Evolutionary conservation across 2,329 filamentous ascomycete genomes (phyloP).

Genomic region (Capronia coronata): DNA sequence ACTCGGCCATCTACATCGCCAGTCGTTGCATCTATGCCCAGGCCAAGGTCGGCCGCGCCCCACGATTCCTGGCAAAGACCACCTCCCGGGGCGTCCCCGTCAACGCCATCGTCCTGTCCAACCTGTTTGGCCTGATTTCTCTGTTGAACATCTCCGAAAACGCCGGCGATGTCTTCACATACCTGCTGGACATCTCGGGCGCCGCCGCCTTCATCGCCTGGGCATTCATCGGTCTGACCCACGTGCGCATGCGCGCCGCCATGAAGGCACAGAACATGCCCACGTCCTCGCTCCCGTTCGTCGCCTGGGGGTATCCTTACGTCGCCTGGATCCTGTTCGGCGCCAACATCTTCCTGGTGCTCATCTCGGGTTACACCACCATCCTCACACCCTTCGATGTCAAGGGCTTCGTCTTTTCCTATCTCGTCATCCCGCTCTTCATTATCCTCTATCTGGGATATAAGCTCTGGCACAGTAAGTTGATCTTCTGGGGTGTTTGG

Average conservation of each 20-base stretch:
- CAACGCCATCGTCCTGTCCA: conserved; percentile 51
- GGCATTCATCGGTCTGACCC: conserved; percentile 39
- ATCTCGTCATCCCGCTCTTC: conserved; percentile 11
- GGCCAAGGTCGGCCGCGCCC: conserved; percentile 47
- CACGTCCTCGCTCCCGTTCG: conserved; percentile 72
- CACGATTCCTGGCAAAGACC: conserved; percentile 46
- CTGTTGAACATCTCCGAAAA: conserved; percentile 31
- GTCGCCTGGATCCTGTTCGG: conserved; percentile 74
- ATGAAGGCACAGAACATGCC: conserved; percentile 63
- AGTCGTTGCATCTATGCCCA: conserved; percentile 48
- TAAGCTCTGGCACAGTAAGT: conserved; percentile 32
- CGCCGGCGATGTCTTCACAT: conserved; percentile 39
- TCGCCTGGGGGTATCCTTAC: conserved; percentile 66
- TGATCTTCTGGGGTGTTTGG: conserved; percentile 17
- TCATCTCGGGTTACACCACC: conserved; percentile 82
- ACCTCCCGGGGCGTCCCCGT: conserved; percentile 53
- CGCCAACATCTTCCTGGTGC: conserved; percentile 68
- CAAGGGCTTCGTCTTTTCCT: conserved; percentile 10
- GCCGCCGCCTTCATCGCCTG: conserved; percentile 47
- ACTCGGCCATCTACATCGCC: conserved; percentile 56
- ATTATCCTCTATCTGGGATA: conserved; percentile 34
- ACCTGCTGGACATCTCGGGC: conserved; percentile 45
- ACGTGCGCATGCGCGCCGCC: conserved; percentile 79
- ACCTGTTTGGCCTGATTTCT: conserved; percentile 39
- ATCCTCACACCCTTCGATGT: conserved; percentile 35